Evolutionary conservation across 192 early-diverging fungal species (phyloP).

Genomic region (Piromyces finnis): DNA sequence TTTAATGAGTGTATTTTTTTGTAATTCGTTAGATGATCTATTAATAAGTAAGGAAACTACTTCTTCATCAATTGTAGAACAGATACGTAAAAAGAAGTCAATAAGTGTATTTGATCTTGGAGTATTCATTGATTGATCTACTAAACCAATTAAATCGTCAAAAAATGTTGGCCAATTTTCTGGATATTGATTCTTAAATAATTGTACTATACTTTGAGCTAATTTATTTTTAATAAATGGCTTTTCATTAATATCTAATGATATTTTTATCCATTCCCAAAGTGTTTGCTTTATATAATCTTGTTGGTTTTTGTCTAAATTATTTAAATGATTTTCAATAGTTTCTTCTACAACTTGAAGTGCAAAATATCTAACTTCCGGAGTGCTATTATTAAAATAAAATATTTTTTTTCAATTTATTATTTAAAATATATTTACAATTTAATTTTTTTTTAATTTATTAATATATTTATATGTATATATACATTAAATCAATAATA

Average conservation of each 20-base stretch:
- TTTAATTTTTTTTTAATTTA: no score
- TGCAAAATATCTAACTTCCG: slow-evolving; percentile 69
- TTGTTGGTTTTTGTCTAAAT: slow-evolving; percentile 9
- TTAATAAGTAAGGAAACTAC: slow-evolving; percentile 55
- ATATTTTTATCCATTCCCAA: slow-evolving; percentile 16
- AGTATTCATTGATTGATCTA: slow-evolving; percentile 13
- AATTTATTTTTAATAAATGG: slow-evolving; percentile 65
- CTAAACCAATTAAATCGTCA: slow-evolving; percentile 55
- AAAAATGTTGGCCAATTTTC: slow-evolving; percentile 75
- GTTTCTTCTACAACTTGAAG: slow-evolving; percentile 65
- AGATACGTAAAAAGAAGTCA: slow-evolving; percentile 62
- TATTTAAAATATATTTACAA: no score
- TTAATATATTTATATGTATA: no score
- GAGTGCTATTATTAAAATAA: slow-evolving; percentile 19
- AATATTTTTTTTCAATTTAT: slow-evolving; percentile 7
- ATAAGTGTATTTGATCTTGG: slow-evolving; percentile 14
- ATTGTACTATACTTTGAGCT: slow-evolving; percentile 55
- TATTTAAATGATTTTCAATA: slow-evolving; percentile 26
- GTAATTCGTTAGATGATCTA: slow-evolving; percentile 40
- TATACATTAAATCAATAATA: no score
- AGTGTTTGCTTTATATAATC: slow-evolving; percentile 7
- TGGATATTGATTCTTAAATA: slow-evolving; percentile 71
- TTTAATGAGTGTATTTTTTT: slow-evolving; percentile 68
- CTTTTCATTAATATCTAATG: slow-evolving; percentile 14
- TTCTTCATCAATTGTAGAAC: slow-evolving; percentile 70